A percentile compares a stretch with the other conserved stretches of the same genome.
phyloP scores from a whole-genome alignment of 2,329 filamentous ascomycete genomes.

The Rutstroemia sp. region DNA sequence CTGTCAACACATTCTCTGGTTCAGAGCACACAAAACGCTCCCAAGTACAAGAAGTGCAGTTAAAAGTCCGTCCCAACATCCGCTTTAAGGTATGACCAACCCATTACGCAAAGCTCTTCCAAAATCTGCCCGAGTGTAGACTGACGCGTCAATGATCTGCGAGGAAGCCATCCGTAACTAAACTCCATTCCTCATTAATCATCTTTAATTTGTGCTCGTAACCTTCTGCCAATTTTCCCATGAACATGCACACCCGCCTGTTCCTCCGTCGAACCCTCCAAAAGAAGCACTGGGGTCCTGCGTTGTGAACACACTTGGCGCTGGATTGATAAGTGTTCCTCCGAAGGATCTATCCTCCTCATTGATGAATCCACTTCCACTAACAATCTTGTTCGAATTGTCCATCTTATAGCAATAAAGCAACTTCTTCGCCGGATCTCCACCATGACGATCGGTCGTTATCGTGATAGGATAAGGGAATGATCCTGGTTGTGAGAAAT shows the following conservation, averaged over 20 bases:
- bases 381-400: conserved; percentile 38
- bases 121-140: too few relatives aligned
- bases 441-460: conserved; percentile 55
- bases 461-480: conserved; percentile 59
- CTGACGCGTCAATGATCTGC: too few relatives aligned
- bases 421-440: conserved; percentile 44
- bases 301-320: conserved; percentile 30
- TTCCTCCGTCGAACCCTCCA: conserved; percentile 57
- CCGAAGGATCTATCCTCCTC: conserved; percentile 43
- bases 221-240: conserved; percentile 42
- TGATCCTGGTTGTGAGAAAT: conserved; percentile 40
- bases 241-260: conserved; percentile 53
- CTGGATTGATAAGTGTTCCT: conserved; percentile 47
- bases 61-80: too few relatives aligned
- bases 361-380: conserved; percentile 38
- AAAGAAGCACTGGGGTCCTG: conserved; percentile 35
- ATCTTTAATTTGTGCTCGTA: too few relatives aligned
- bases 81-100: too few relatives aligned
- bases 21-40: too few relatives aligned
- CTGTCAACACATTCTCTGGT: too few relatives aligned
- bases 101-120: too few relatives aligned
- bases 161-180: too few relatives aligned
- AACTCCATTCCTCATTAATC: too few relatives aligned
- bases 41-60: too few relatives aligned
- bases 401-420: conserved; percentile 47